A percentile compares a stretch with the other conserved stretches of the same genome.
These are phyloP conservation scores for Westerdykella sp. DNA, from an alignment of 2,329 filamentous ascomycete species.

Conservation along the genomic window DNA sequence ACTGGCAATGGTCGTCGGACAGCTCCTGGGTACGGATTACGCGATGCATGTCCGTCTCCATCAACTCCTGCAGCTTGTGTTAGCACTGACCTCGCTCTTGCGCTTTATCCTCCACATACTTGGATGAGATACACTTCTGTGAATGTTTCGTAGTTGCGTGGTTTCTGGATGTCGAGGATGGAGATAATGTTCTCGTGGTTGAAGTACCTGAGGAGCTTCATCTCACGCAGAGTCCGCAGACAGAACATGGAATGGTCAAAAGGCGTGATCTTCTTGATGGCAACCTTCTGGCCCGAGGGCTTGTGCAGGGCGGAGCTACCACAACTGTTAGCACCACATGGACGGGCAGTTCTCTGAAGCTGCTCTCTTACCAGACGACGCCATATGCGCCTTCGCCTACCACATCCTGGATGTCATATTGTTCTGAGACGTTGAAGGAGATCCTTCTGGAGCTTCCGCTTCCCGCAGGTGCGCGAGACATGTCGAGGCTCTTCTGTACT, in stretches of 20 bases:
- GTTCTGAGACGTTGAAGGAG: constrained; percentile 98
- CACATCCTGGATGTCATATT: constrained; percentile 99
- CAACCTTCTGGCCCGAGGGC: constrained; percentile 95
- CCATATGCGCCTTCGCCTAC: constrained; percentile 98
- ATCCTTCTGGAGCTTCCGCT: constrained; percentile 72
- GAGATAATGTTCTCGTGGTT: constrained; percentile 99
- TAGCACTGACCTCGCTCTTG: constrained; percentile 2
- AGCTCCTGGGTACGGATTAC: constrained; percentile 98
- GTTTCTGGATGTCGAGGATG: constrained; percentile 98
- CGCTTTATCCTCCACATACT: constrained; percentile 43
- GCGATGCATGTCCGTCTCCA: constrained; percentile 99
- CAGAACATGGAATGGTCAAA: constrained; percentile 99
- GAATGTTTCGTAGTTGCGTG: constrained; percentile 90
- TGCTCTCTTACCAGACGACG: constrained; percentile 77
- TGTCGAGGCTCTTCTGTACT: constrained; percentile 18
- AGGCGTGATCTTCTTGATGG: constrained; percentile 99
- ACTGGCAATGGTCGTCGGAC: constrained; percentile 98
- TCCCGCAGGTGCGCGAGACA: constrained; percentile 34
- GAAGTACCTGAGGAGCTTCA: constrained; percentile 98
- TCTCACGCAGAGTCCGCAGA: constrained; percentile 89
- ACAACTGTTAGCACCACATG: constrained; percentile 12
- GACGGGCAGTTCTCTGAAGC: background rate
- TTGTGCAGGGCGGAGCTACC: constrained; percentile 91
- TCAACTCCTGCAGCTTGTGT: constrained; percentile 65
- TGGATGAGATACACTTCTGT: constrained; percentile 98